Evolutionary conservation across 1,139 yeast genomes (phyloP).

Genomic region (Kurtzmaniella quercitrusa): DNA sequence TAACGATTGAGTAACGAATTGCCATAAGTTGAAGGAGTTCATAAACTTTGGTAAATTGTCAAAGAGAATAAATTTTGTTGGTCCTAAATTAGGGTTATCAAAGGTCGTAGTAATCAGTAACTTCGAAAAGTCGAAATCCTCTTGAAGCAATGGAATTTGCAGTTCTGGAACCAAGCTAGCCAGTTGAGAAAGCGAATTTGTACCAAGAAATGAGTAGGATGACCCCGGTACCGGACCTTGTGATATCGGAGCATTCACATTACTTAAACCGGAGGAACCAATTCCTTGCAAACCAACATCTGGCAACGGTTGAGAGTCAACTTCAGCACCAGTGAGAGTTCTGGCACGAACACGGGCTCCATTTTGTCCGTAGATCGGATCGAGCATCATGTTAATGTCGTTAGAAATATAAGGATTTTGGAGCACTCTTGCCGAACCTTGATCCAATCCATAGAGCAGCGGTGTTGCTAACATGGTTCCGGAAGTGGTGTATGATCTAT

Average conservation of each 20-base stretch:
- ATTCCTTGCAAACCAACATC: background rate
- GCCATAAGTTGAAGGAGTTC: slow-evolving; percentile 33
- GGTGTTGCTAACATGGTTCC: slow-evolving; percentile 20
- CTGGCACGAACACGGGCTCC: slow-evolving; percentile 35
- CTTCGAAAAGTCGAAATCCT: slow-evolving; percentile 50
- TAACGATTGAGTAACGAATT: slow-evolving; percentile 28
- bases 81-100: slow-evolving; percentile 66
- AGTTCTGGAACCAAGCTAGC: background rate
- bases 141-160: slow-evolving; percentile 40
- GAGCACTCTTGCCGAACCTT: slow-evolving; percentile 3
- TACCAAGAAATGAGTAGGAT: slow-evolving; percentile 4
- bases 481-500: slow-evolving; percentile 50
- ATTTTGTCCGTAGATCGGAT: slow-evolving; percentile 1
- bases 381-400: slow-evolving; percentile 6
- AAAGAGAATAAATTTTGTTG: slow-evolving; percentile 72
- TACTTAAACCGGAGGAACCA: background rate
- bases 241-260: slow-evolving; percentile 8
- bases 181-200: slow-evolving; percentile 6
- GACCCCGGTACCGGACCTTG: slow-evolving; percentile 14
- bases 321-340: slow-evolving; percentile 19
- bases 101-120: slow-evolving; percentile 52
- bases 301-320: background rate
- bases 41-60: slow-evolving; percentile 65
- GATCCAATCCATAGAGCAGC: slow-evolving; percentile 9
- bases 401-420: slow-evolving; percentile 4